Percentiles rank a stretch among this genome's conserved stretches.
Evolutionary conservation across 73 alveolate species (phyloP).

Genomic region (Tetrahymena thermophila): DNA sequence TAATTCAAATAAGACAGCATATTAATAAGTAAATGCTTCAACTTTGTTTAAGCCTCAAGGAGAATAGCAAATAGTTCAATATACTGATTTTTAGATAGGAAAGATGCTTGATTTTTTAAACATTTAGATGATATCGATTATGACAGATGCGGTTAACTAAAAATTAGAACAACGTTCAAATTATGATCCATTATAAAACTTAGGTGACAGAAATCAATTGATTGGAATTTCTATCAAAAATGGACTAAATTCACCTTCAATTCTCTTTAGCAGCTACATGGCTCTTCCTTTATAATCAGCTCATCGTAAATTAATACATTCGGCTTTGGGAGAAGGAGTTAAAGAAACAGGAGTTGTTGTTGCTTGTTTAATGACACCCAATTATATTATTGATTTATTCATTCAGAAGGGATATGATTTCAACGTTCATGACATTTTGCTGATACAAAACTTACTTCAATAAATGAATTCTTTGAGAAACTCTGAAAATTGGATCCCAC

Average conservation of each 20-base stretch:
- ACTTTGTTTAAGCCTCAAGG: not conserved
- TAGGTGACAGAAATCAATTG: slow-evolving; percentile 30
- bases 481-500: slow-evolving; percentile 69
- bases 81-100: slow-evolving; percentile 21
- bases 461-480: slow-evolving; percentile 48
- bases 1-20: not conserved
- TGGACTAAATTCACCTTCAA: slow-evolving; percentile 32
- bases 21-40: not conserved
- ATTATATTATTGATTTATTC: slow-evolving; percentile 57
- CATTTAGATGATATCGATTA: slow-evolving; percentile 21
- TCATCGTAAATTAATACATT: slow-evolving; percentile 7
- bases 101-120: slow-evolving; percentile 40
- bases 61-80: not conserved
- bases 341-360: slow-evolving; percentile 23
- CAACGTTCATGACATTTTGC: slow-evolving; percentile 48
- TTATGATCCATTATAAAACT: slow-evolving; percentile 11
- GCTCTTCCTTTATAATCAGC: slow-evolving; percentile 1
- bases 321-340: slow-evolving; percentile 2
- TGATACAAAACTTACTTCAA: slow-evolving; percentile 49
- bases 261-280: slow-evolving; percentile 6
- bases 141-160: slow-evolving; percentile 30
- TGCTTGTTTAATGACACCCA: slow-evolving; percentile 45
- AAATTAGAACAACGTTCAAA: slow-evolving; percentile 7
- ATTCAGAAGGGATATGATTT: slow-evolving; percentile 51
- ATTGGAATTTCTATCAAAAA: slow-evolving; percentile 22